Conservation (phyloP, 2,329 filamentous ascomycete genomes). For the Fusarium foetens region DNA sequence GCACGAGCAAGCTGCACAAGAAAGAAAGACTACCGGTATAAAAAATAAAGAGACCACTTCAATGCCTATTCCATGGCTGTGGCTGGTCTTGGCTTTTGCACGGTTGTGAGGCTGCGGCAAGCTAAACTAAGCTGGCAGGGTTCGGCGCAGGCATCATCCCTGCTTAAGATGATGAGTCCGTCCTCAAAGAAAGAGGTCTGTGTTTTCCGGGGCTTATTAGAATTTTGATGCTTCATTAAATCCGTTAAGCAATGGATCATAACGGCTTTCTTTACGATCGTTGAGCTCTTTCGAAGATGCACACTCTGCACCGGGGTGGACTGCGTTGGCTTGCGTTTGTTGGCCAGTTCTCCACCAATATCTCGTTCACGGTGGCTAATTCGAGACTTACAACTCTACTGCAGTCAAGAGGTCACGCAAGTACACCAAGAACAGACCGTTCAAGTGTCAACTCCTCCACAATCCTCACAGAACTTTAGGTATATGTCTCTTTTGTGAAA, state of each 20-base stretch:
- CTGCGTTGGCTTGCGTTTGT: not conserved
- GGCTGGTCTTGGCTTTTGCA: slow-evolving; percentile 12
- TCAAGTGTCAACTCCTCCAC: slow-evolving; percentile 9
- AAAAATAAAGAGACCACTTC: not conserved
- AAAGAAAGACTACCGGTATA: not conserved
- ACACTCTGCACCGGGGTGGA: not conserved
- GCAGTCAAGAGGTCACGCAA: slow-evolving; percentile 5
- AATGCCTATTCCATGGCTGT: slow-evolving; percentile 6
- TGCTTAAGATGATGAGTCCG: slow-evolving; percentile 16
- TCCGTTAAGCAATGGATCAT: not conserved
- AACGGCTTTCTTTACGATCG: not conserved
- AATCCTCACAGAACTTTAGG: not conserved
- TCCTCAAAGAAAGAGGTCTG: slow-evolving; percentile 8
- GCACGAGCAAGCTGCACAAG: not conserved
- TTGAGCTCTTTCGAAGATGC: not conserved
- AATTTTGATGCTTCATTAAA: not conserved
- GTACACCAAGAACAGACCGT: slow-evolving; percentile 23
- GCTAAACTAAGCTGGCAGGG: slow-evolving; percentile 10
- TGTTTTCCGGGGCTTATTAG: not conserved
- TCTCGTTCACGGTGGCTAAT: slow-evolving; percentile 35
- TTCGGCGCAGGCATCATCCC: slow-evolving; percentile 22
- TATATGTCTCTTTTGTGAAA: not conserved
- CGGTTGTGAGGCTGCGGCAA: slow-evolving; percentile 19
- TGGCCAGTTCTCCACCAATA: slow-evolving; percentile 13
- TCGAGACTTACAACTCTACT: slow-evolving; percentile 14